Evolutionary conservation across 371 early-diverging fungal genomes (phyloP), one percentile per base, ranked within the genome.

Genomic region (Quaeritorhiza haematococci): DNA sequence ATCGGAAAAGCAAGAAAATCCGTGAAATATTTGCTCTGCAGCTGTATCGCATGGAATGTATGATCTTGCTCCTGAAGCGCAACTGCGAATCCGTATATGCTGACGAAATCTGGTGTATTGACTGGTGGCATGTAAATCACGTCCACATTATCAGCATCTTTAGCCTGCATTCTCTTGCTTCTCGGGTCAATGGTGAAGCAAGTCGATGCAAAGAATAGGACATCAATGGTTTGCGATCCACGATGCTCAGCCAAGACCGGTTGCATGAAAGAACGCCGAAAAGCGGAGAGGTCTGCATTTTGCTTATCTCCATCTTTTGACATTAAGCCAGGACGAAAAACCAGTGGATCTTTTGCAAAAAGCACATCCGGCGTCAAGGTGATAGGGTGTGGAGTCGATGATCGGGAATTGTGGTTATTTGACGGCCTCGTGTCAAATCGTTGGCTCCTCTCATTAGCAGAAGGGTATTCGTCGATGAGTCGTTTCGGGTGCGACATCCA

Each of bases 401-500:
- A n/a, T n/a, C n/a, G n/a, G n/a, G n/a, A n/a, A n/a, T n/a, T n/a
- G n/a, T n/a, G n/a, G n/a, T n/a, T n/a, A n/a, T n/a, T n/a, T 26
- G 44, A 44, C 3, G 64, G 32, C n/a, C 42, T 49, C 13, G 53
- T 53, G 34, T 72, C 68, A 59, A 76, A 76, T 23, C 69, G 28
- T 28, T 62, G 66, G 10, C 34, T 58, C 19, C 53, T 44, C 46
- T 72, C 72, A 15, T 69, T 65, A 1, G 56, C 42, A 0, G 50
- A 19, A 1, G 73, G 66, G 59, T 74, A 73, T 53, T 78, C 78
- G 33, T 78, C 75, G 6, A 72, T 19, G 3, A 75, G 42, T 28
- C 74, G 41, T 51, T 72, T 73, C 1, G 78, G 74, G 49, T 75
- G 74, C 6, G 74, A 70, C 69, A 80, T 69, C 80, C 80, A 80